Evolutionary conservation across 495 filamentous ascomycete genomes (phyloP), one percentile per base, ranked within the genome.

Genomic region (Penicillium odoratum): DNA sequence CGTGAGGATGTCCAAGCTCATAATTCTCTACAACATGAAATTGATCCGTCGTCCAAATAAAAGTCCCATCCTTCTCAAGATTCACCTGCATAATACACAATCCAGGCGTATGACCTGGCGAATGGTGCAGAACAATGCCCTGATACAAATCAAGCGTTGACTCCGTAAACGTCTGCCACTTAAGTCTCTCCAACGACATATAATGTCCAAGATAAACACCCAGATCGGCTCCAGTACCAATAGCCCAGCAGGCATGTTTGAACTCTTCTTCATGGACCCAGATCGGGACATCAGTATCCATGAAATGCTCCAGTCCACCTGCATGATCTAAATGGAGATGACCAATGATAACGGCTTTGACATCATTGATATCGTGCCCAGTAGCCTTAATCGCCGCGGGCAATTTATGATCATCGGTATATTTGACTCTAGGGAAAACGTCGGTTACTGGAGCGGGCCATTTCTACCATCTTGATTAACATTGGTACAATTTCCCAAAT

Each of bases 271-370:
- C 77, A 53, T 84, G 81, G 0, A 80, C 76, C 50, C 75, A 83
- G 58, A 83, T 82, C 18, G 76, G 74, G 2, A 84, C 67, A 47
- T 74, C 76, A 13, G 72, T 83, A 54, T 71, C 67, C 5, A 70
- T 28, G 53, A 81, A 84, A 45, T 76, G 69, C 13, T 83, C 79
- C 4, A 84, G 64, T 0, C 81, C 81, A 0, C 81, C 81, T 0
- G 81, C 80, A 62, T 84, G 80, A 56, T 84, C 80, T 1, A 82
- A 59, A 52, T 84, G 81, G 44, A 84, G 59, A 50, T 84, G 81
- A 0, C 81, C 78, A 16, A 84, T 74, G 15, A 84, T 73, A 2
- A 82, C 73, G 33, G 75, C 80, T 57, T 81, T 81, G 13, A 83
- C 62, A 58, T 84, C 79, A 48, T 78, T 72, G 16, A 84, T 74